These are phyloP conservation scores for Auricularia auricula-judae DNA, from an alignment of 768 basidiomycete species.

Conservation along the genomic window DNA sequence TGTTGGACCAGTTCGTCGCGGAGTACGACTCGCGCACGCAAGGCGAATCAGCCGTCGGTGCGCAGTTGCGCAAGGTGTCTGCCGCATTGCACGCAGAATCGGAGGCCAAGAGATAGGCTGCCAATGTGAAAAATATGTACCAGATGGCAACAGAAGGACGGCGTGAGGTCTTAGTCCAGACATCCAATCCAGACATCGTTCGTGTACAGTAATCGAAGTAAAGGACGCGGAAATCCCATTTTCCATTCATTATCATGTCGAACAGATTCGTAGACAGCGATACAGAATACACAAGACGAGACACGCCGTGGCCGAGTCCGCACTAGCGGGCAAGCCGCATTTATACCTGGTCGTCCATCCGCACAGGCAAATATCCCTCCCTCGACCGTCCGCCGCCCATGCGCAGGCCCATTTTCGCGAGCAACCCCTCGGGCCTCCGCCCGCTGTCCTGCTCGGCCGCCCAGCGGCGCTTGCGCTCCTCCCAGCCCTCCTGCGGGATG, in stretches of 20 bases:
- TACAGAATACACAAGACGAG: background rate
- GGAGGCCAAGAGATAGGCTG: background rate
- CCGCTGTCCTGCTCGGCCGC: slow-evolving; percentile 38
- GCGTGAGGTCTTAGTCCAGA: too few species aligned
- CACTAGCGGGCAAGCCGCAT: background rate
- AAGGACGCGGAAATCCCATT: too few species aligned
- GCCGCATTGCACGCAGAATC: background rate
- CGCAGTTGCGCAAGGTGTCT: background rate
- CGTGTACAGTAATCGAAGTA: too few species aligned
- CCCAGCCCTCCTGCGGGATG: slow-evolving; percentile 77
- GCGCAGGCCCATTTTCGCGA: slow-evolving; percentile 25
- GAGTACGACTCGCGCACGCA: background rate
- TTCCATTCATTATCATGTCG: too few species aligned
- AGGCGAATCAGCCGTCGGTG: background rate
- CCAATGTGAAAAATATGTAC: too few species aligned
- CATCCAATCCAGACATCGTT: too few species aligned
- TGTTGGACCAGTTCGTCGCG: background rate
- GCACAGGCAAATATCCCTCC: slow-evolving; percentile 56
- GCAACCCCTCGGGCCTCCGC: slow-evolving; percentile 39
- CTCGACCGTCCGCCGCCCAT: slow-evolving; percentile 18
- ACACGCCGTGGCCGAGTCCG: background rate
- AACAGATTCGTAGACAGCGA: background rate
- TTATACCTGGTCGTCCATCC: slow-evolving; percentile 15
- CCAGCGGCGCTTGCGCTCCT: slow-evolving; percentile 43
- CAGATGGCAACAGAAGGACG: too few species aligned